Percentiles rank a stretch among this genome's conserved stretches.
These are phyloP conservation scores for Ustilago lituana DNA, from an alignment of 1,284 basidiomycete genomes.

Conservation along the genomic window DNA sequence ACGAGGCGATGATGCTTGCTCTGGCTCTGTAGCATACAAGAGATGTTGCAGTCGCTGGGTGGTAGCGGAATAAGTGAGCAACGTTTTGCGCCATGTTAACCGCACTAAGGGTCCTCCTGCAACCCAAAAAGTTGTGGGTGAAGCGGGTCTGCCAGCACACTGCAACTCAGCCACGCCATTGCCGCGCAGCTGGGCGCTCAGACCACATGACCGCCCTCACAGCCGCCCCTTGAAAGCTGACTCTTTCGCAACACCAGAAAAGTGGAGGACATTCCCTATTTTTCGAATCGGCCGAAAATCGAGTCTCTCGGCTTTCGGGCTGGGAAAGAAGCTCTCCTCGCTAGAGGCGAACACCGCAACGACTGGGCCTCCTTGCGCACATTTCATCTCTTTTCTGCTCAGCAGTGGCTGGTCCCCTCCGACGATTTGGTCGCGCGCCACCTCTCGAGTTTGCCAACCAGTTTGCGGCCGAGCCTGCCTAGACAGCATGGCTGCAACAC, in stretches of 20 bases:
- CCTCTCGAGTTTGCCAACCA: not conserved
- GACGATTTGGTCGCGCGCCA: too few species aligned
- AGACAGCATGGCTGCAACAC: conserved; percentile 2
- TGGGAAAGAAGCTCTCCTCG: not conserved
- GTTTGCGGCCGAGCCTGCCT: too few species aligned
- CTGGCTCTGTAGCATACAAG: not conserved
- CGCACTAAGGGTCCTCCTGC: conserved; percentile 31
- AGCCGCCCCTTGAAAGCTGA: too few species aligned
- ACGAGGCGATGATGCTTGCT: too few species aligned
- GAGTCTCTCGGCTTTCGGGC: conserved; percentile 25
- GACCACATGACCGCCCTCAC: not conserved
- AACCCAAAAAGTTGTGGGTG: not conserved
- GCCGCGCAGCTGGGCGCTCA: conserved; percentile 4
- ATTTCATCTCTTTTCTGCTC: too few species aligned
- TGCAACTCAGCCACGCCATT: conserved; percentile 7
- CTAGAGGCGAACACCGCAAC: too few species aligned
- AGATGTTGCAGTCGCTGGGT: too few species aligned
- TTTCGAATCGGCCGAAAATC: conserved; percentile 22
- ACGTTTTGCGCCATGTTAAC: too few species aligned
- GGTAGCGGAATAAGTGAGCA: too few species aligned
- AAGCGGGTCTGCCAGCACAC: not conserved
- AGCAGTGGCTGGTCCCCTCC: too few species aligned
- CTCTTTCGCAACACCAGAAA: not conserved
- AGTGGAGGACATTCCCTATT: conserved; percentile 4
- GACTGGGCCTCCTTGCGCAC: too few species aligned